Percentiles rank a stretch among this genome's conserved stretches.
phyloP scores from a whole-genome alignment of 108 stramenopile species.

The Nannochloropsis salina region DNA sequence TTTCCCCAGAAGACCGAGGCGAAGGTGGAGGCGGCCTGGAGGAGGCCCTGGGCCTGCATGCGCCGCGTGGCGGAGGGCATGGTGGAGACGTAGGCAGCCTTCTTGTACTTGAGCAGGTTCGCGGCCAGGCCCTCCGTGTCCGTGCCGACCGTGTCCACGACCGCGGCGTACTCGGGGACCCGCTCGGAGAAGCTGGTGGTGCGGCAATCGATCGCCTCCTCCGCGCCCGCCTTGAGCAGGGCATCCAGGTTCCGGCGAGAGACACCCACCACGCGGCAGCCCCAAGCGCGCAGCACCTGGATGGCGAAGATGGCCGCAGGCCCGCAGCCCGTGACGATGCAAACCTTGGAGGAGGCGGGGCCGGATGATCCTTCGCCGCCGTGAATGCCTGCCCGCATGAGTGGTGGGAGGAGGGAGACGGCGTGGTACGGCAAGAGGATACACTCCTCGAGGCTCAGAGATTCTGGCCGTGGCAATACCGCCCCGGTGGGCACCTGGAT shows the following conservation, averaged over 20 bases:
- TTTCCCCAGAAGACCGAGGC: neutral
- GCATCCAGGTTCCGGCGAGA: neutral
- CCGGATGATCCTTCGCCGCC: neutral
- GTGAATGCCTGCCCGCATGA: neutral
- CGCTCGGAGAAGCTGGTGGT: neutral
- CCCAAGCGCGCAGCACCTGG: slow-evolving; percentile 9
- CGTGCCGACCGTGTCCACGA: neutral
- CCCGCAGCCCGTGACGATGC: slow-evolving; percentile 11
- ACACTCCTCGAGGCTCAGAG: neutral
- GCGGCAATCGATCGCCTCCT: slow-evolving; percentile 6
- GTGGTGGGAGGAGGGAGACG: neutral
- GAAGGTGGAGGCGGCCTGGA: neutral
- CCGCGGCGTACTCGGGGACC: neutral
- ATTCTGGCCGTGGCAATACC: neutral
- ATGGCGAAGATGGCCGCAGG: slow-evolving; percentile 3
- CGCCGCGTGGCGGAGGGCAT: slow-evolving; percentile 1
- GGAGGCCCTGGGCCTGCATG: neutral
- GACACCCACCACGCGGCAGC: slow-evolving; percentile 2
- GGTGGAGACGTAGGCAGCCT: slow-evolving; percentile 5
- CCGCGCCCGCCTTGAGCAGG: neutral
- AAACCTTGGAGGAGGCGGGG: neutral
- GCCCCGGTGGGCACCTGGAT: neutral
- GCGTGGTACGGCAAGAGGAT: neutral
- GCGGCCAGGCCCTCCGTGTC: neutral
- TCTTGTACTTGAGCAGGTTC: neutral